Evolutionary conservation across 352 stramenopile genomes (phyloP).

Genomic region (Pythium aristosporum): DNA sequence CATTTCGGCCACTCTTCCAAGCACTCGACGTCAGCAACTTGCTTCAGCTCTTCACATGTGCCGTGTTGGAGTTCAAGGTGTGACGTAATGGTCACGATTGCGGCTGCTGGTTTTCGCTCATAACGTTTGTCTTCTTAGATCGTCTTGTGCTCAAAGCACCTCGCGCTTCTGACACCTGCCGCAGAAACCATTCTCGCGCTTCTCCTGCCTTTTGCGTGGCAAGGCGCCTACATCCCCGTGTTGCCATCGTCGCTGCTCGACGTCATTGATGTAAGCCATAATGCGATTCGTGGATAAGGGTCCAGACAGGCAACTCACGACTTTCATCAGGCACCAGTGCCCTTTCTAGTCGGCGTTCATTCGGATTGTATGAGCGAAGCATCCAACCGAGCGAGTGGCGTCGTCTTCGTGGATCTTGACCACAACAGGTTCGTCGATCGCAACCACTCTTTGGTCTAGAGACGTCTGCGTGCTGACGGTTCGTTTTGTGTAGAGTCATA

Average conservation of each 20-base stretch:
- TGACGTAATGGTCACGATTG: neutral
- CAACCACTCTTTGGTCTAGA: neutral
- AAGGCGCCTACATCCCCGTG: constrained; percentile 94
- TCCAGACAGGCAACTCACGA: neutral
- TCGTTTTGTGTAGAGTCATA: constrained; percentile 45
- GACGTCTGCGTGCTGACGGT: neutral
- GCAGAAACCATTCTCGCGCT: constrained; percentile 91
- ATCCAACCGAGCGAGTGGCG: constrained; percentile 61
- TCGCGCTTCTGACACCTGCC: constrained; percentile 88
- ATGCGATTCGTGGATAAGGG: neutral
- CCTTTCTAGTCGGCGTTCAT: constrained; percentile 93
- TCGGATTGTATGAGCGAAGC: constrained; percentile 71
- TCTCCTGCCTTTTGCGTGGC: constrained; percentile 94
- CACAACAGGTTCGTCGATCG: constrained; percentile 68
- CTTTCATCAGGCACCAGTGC: constrained; percentile 80
- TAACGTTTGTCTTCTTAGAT: constrained; percentile 43
- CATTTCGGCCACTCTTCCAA: constrained; percentile 92
- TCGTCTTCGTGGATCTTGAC: constrained; percentile 95
- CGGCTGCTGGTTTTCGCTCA: neutral
- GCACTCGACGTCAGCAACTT: constrained; percentile 92
- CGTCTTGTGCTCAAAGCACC: constrained; percentile 89
- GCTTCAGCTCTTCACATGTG: constrained; percentile 86
- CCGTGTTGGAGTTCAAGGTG: constrained; percentile 90
- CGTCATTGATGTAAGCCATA: constrained; percentile 85
- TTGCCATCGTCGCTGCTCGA: constrained; percentile 91